A percentile compares a stretch with the other conserved stretches of the same genome.
Evolutionary conservation across 805 yeast species (phyloP).

Genomic region (Yarrowia sp.): DNA sequence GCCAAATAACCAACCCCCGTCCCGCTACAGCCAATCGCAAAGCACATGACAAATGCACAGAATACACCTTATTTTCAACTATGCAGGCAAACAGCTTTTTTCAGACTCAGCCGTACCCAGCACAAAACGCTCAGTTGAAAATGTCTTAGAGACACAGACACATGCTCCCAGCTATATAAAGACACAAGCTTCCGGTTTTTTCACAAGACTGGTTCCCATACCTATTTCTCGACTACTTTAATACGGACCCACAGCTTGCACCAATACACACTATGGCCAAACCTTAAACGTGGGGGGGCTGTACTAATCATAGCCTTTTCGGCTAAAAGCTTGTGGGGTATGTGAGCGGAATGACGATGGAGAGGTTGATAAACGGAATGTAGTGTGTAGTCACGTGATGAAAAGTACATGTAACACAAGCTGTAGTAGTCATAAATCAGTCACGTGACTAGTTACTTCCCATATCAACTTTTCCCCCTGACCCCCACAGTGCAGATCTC

Average conservation of each 20-base stretch:
- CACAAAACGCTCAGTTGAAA: background rate
- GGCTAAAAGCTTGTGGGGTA: slow-evolving; percentile 19
- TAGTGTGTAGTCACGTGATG: background rate
- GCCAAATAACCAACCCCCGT: background rate
- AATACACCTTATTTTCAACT: background rate
- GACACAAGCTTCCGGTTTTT: no score
- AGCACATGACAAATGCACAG: background rate
- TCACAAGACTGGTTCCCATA: no score
- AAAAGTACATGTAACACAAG: no score
- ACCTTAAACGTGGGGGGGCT: background rate
- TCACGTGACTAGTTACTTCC: background rate
- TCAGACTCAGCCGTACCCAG: background rate
- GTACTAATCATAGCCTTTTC: background rate
- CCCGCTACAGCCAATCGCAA: background rate
- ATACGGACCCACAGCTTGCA: background rate
- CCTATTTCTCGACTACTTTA: background rate
- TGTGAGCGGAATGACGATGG: background rate
- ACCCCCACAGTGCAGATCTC: background rate
- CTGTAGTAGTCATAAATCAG: background rate
- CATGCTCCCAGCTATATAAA: no score
- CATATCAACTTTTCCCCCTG: background rate
- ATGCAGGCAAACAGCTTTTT: slow-evolving; percentile 12
- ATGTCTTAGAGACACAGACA: background rate
- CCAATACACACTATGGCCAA: background rate
- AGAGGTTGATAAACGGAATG: no score